Conservation (phyloP, 148 eudicot species). For the Dysphania ambrosioides region DNA sequence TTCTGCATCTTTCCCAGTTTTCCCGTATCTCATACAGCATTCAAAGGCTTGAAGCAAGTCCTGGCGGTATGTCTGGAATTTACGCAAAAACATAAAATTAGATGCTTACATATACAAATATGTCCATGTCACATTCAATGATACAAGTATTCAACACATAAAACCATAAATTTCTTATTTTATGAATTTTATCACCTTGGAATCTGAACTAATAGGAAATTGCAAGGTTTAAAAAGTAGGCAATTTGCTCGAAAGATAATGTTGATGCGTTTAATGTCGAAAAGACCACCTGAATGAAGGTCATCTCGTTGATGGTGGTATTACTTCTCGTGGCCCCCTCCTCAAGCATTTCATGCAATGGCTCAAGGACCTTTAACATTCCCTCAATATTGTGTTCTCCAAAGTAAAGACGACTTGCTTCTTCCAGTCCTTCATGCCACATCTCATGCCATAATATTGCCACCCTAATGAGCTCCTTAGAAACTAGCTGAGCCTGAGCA, state of each 20-base stretch:
- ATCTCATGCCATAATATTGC: conserved; percentile 98
- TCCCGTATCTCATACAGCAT: conserved; percentile 88
- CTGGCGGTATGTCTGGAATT: conserved; percentile 71
- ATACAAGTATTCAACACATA: too few species aligned
- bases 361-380: conserved; percentile 93
- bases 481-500: conserved; percentile 92
- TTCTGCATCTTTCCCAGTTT: conserved; percentile 91
- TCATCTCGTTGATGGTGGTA: conserved; percentile 75
- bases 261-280: conserved; percentile 1
- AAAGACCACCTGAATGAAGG: conserved; percentile 69
- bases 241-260: background rate
- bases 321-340: conserved; percentile 66
- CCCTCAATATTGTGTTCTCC: conserved; percentile 91
- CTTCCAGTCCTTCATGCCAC: conserved; percentile 99
- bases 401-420: conserved; percentile 94
- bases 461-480: conserved; percentile 88
- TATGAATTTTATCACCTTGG: background rate
- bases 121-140: background rate
- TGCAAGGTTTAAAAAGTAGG: background rate
- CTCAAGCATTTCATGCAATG: conserved; percentile 86
- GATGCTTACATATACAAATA: background rate
- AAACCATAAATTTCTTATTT: background rate
- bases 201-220: background rate
- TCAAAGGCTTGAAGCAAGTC: conserved; percentile 88
- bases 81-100: conserved; percentile 4